phyloP scores from a whole-genome alignment of 1,284 basidiomycete genomes.

The Microbotryomycetes sp. region DNA sequence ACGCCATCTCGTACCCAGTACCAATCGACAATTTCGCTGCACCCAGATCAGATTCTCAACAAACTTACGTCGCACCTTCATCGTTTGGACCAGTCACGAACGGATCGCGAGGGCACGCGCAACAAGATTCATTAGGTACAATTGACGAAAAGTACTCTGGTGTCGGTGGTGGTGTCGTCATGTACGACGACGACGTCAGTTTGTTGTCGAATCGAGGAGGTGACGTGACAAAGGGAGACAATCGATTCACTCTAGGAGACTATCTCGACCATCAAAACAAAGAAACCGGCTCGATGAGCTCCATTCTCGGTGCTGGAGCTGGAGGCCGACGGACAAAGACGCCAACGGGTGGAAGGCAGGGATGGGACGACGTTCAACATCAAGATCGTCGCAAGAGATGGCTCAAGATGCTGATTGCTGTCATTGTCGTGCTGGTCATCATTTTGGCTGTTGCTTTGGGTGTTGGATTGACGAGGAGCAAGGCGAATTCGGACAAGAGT shows the following conservation, averaged over 20 bases:
- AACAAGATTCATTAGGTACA: slow-evolving; percentile 1
- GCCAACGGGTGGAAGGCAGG: background rate
- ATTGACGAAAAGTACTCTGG: slow-evolving; percentile 7
- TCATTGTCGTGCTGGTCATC: slow-evolving; percentile 3
- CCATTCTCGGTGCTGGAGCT: background rate
- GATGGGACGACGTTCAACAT: slow-evolving; percentile 1
- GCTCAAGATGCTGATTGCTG: slow-evolving; percentile 3
- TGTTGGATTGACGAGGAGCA: slow-evolving; percentile 14
- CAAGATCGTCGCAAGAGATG: slow-evolving; percentile 11
- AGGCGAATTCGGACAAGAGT: background rate
- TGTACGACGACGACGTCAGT: background rate
- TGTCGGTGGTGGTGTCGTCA: slow-evolving; percentile 1
- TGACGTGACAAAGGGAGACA: slow-evolving; percentile 1
- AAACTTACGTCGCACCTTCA: background rate
- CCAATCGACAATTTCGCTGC: slow-evolving; percentile 24
- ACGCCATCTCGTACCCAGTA: slow-evolving; percentile 13
- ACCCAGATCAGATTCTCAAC: background rate
- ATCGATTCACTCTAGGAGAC: slow-evolving; percentile 27
- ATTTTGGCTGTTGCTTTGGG: slow-evolving; percentile 18
- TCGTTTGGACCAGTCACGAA: background rate
- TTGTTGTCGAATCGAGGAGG: slow-evolving; percentile 7
- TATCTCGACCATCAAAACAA: slow-evolving; percentile 9
- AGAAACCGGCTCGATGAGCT: background rate
- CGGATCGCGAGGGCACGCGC: background rate
- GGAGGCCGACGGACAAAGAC: background rate